Evolutionary conservation across 2,329 filamentous ascomycete genomes (phyloP).

Genomic region (Berkeleyomyces rouxiae): DNA sequence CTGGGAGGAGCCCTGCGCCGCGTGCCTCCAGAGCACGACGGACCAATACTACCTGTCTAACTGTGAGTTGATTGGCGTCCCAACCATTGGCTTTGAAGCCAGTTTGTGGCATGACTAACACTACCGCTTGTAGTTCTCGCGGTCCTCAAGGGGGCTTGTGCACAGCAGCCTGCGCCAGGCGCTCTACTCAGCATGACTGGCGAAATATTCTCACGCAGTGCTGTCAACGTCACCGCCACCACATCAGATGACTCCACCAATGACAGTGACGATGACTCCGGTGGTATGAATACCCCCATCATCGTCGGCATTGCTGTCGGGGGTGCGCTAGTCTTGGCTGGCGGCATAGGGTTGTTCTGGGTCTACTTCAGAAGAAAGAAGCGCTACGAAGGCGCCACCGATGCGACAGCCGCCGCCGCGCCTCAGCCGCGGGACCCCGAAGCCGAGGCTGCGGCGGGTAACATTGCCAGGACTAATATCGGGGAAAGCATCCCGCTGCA

Average conservation of each 20-base stretch:
- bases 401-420: background rate
- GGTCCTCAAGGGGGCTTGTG: constrained; percentile 31
- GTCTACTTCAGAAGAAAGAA: constrained; percentile 31
- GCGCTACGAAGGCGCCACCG: constrained; percentile 15
- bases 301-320: constrained; percentile 38
- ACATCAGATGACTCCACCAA: constrained; percentile 7
- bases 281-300: constrained; percentile 29
- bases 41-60: constrained; percentile 31
- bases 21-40: constrained; percentile 27
- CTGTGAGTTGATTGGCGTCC: constrained; percentile 23
- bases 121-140: constrained; percentile 25
- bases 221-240: constrained; percentile 26
- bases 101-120: constrained; percentile 9
- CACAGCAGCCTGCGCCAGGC: constrained; percentile 27
- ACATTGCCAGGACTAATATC: background rate
- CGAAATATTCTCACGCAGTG: constrained; percentile 24
- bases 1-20: constrained; percentile 24
- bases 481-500: background rate
- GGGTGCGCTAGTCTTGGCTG: constrained; percentile 26
- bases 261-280: constrained; percentile 18
- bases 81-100: background rate
- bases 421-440: background rate
- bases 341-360: constrained; percentile 27
- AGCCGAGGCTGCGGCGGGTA: background rate
- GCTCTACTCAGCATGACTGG: constrained; percentile 25